Percentiles rank a stretch among this genome's conserved stretches.
These are phyloP conservation scores for Noccaea caerulescens DNA, from an alignment of 345 rosid species.

Conservation along the genomic window DNA sequence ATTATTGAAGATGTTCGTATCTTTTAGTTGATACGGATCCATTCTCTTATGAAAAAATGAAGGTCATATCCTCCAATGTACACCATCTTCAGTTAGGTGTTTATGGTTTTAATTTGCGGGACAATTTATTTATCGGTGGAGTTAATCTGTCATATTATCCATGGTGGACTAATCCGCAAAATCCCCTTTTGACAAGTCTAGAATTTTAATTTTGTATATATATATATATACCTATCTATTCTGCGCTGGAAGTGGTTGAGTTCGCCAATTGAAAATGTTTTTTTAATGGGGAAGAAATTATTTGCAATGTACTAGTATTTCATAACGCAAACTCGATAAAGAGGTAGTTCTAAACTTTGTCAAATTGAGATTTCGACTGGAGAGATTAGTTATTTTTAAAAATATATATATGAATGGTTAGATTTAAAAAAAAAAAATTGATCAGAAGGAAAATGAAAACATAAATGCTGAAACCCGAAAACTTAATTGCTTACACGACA, in stretches of 20 bases:
- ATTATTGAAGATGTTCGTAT: too few species aligned
- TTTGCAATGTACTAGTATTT: neutral
- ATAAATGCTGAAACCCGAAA: conserved; percentile 35
- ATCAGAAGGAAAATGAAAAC: neutral
- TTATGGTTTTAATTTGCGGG: too few species aligned
- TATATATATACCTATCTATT: too few species aligned
- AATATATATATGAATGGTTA: neutral
- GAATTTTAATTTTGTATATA: too few species aligned
- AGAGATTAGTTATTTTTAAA: neutral
- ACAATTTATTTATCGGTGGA: too few species aligned
- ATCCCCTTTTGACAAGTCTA: too few species aligned
- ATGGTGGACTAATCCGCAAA: too few species aligned
- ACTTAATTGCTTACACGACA: conserved; percentile 41
- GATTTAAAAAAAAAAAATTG: neutral
- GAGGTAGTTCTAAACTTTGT: neutral
- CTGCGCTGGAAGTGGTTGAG: neutral
- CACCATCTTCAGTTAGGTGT: neutral
- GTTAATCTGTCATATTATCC: too few species aligned
- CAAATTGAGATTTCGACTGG: neutral
- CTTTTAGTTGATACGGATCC: neutral
- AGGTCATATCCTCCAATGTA: neutral
- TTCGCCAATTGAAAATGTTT: neutral
- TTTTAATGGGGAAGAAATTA: neutral
- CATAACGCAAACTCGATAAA: neutral
- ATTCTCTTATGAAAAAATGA: neutral